Evolutionary conservation across 345 rosid genomes (phyloP).

Genomic region (Trapa incisa): DNA sequence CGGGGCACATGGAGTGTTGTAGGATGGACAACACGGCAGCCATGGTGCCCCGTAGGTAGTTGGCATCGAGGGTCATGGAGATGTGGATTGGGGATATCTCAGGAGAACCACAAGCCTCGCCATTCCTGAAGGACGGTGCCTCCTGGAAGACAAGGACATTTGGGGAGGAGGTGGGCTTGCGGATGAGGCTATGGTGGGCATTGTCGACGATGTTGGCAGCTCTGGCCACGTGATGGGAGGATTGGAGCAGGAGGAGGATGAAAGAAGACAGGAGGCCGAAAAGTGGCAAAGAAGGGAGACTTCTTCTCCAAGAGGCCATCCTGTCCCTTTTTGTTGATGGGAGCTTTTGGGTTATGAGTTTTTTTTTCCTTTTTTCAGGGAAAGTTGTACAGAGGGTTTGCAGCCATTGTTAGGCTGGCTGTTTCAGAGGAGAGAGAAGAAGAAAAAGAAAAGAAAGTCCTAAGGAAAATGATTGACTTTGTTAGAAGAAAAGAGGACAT

Average conservation of each 20-base stretch:
- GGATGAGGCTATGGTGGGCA: conserved; percentile 20
- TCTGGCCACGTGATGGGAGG: background rate
- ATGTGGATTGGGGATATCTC: conserved; percentile 21
- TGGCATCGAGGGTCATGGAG: conserved; percentile 41
- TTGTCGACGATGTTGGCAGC: background rate
- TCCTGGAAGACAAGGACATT: conserved; percentile 27
- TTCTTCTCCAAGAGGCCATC: conserved; percentile 20
- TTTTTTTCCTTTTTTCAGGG: conserved; percentile 6
- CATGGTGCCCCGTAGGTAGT: conserved; percentile 45
- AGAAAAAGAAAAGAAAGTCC: background rate
- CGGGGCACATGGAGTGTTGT: conserved; percentile 37
- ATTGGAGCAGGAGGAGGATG: conserved; percentile 4
- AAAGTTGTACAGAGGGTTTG: conserved; percentile 9
- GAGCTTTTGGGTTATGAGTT: background rate
- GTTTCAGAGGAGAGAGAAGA: conserved; percentile 1
- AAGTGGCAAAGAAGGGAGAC: conserved; percentile 8
- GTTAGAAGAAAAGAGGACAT: conserved; percentile 5
- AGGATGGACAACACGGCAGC: conserved; percentile 35
- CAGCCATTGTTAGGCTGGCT: conserved; percentile 21
- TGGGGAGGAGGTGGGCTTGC: conserved; percentile 17
- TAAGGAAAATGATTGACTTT: conserved; percentile 11
- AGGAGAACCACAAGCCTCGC: conserved; percentile 15
- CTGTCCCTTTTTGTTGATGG: conserved; percentile 11
- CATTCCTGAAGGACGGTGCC: conserved; percentile 38
- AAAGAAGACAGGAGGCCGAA: conserved; percentile 19